Evolutionary conservation across 2,329 filamentous ascomycete genomes (phyloP).

Genomic region (Remersonia thermophila): DNA sequence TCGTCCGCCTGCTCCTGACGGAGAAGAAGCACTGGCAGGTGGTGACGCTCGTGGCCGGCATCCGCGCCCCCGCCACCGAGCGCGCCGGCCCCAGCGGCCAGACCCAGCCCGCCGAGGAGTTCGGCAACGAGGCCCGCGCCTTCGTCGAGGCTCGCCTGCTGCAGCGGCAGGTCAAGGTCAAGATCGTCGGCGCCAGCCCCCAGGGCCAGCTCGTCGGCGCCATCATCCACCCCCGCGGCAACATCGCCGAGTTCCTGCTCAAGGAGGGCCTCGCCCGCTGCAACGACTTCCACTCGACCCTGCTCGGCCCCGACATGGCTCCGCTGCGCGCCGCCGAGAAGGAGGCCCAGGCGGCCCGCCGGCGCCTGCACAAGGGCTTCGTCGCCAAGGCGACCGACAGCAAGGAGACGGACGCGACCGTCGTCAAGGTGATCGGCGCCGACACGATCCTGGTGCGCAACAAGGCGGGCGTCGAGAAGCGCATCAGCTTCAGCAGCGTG

Average conservation of each 20-base stretch:
- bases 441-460: conserved; percentile 81
- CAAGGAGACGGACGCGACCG: conserved; percentile 63
- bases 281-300: conserved; percentile 88
- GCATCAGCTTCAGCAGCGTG: conserved; percentile 84
- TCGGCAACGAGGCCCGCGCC: conserved; percentile 73
- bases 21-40: conserved; percentile 81
- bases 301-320: conserved; percentile 83
- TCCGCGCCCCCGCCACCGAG: conserved; percentile 82
- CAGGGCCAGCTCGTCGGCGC: conserved; percentile 85
- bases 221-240: conserved; percentile 78
- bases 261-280: conserved; percentile 83
- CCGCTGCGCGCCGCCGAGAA: conserved; percentile 76
- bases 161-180: conserved; percentile 73
- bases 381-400: conserved; percentile 55
- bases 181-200: conserved; percentile 74
- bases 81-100: conserved; percentile 65
- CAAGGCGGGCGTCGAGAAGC: conserved; percentile 76
- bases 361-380: conserved; percentile 71
- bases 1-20: conserved; percentile 67
- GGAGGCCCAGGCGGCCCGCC: conserved; percentile 61
- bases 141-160: conserved; percentile 80
- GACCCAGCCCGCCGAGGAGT: conserved; percentile 76
- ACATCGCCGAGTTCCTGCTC: conserved; percentile 83
- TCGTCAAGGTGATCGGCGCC: conserved; percentile 74
- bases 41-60: conserved; percentile 77